phyloP scores from a whole-genome alignment of 352 stramenopile genomes.

The Pythium aristosporum region DNA sequence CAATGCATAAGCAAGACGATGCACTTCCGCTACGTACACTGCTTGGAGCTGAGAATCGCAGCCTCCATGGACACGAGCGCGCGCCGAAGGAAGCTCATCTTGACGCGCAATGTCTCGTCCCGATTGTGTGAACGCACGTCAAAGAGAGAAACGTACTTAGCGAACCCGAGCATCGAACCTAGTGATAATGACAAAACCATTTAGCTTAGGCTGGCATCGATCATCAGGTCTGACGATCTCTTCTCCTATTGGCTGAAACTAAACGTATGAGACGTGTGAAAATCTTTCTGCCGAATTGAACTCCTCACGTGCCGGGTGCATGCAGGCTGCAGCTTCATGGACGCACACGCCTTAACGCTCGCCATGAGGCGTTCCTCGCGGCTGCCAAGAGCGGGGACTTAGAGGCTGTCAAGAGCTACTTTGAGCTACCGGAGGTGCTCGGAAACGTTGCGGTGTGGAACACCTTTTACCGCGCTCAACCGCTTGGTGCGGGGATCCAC shows the following conservation, averaged over 20 bases:
- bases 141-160: constrained; percentile 8
- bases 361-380: not conserved
- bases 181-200: not conserved
- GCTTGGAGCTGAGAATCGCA: constrained; percentile 77
- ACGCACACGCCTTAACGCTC: not conserved
- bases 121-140: constrained; percentile 11
- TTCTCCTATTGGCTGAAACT: constrained; percentile 2
- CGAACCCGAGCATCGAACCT: constrained; percentile 7
- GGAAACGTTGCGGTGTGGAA: not conserved
- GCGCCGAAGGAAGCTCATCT: constrained; percentile 75
- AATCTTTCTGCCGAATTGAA: not conserved
- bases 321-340: not conserved
- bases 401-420: constrained; percentile 3
- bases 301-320: not conserved
- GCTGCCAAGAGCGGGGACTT: constrained; percentile 14
- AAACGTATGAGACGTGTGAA: not conserved
- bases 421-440: not conserved
- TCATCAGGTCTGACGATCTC: too few relatives aligned
- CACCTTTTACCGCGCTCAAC: not conserved
- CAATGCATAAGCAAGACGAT: not conserved
- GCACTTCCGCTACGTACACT: constrained; percentile 48
- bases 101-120: constrained; percentile 8
- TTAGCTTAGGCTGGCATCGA: not conserved
- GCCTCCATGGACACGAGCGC: constrained; percentile 74
- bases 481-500: not conserved